Conservation (phyloP, 495 filamentous ascomycete genomes). For the Neurospora sp. region DNA sequence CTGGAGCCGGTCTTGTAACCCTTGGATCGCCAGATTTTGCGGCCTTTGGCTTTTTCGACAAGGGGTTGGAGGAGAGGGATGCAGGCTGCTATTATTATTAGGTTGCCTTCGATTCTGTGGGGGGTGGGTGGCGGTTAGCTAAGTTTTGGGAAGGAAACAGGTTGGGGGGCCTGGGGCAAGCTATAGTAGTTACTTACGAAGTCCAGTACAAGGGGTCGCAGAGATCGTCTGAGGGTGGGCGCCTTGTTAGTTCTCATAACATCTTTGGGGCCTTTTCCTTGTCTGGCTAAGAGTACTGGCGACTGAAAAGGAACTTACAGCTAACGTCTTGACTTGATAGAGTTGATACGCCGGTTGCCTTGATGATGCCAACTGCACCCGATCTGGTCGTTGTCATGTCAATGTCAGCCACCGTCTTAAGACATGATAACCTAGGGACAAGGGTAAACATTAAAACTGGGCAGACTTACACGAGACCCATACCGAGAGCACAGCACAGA, state of each 20-base stretch:
- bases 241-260: not conserved
- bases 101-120: slow-evolving; percentile 34
- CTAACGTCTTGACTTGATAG: not conserved
- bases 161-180: too few species aligned
- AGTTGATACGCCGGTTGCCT: not conserved
- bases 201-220: not conserved
- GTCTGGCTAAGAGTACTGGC: not conserved
- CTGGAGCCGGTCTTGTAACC: not conserved
- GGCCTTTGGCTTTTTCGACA: slow-evolving; percentile 13
- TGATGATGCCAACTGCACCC: not conserved
- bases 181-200: not conserved
- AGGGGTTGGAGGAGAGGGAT: slow-evolving; percentile 39
- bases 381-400: not conserved
- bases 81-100: slow-evolving; percentile 39
- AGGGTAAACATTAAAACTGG: too few species aligned
- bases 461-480: slow-evolving; percentile 16
- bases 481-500: slow-evolving; percentile 12
- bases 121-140: not conserved
- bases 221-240: not conserved
- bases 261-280: not conserved
- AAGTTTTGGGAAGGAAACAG: too few species aligned
- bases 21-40: not conserved
- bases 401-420: too few species aligned
- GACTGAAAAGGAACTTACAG: not conserved
- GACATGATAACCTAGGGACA: too few species aligned